Base-by-base conservation (phyloP, 495 filamentous ascomycete genomes). In the Aspergillus ostianus region DNA sequence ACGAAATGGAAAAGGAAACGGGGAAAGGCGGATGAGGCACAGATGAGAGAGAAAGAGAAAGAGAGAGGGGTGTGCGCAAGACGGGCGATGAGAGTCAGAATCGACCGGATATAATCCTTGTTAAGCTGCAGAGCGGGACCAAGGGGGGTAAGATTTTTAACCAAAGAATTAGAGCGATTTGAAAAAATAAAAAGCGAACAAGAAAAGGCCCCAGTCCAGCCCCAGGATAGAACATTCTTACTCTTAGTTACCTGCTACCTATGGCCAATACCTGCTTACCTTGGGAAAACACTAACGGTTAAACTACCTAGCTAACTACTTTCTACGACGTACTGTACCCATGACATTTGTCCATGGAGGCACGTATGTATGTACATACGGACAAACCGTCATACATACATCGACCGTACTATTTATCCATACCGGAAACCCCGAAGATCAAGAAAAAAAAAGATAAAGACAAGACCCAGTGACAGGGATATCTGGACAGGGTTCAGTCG, bases 61-160 rank as follows among this genome's bases (percentile, higher is more conserved):
- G 6, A 12, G 30, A 7, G 30, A 12, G 30, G 30, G 30, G 30
- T 32, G 30, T 7, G 20, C 4, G 20, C 13, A 6, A 6, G 20
- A 21, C 48, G 26, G 26, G 48, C 48, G 48, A 51, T 4, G 17
- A 51, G 48, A 51, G 19, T 1, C 6, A 51, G 26, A 41, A 41
- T 41, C 36, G 48, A 51, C 26, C 36, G 18, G 26, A 51, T 51
- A 51, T 51, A 17, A 41, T 41, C 36, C 36, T 50, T 21, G 47
- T 50, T 50, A 20, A 50, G 19, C 19, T 50, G 47, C 36, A 41
- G 36, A 41, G 36, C 36, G 36, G 36, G 12, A 50, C 47, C 18
- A 20, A 17, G 23, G 4, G 23, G 23, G n/a, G n/a, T n/a, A 26
- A 26, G 23, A 26, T 26, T 26, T 26, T 26, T 26, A 26, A 26